Base-by-base conservation (phyloP, 805 yeast genomes). In the Brettanomyces nanus region DNA sequence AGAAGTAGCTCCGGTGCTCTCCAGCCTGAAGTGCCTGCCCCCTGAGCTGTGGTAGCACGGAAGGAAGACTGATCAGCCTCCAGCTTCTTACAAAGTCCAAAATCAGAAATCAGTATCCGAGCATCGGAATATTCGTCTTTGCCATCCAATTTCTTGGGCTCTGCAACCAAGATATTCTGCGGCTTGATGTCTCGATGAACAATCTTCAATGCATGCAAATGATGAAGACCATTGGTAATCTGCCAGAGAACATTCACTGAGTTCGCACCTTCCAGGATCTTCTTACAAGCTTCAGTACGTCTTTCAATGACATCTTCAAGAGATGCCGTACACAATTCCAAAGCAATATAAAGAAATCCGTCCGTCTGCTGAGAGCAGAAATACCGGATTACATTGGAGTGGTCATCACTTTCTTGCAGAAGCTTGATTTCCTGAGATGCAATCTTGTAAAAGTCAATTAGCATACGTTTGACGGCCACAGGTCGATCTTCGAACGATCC, bases 21-120 rank as follows among this genome's bases (percentile, higher is more conserved):
- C 98, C 98, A 92, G 3, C 99, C 99, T 3, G 92, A 75, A 0
- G 98, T 92, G 2, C 98, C 98, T 1, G 97, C 95, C 15, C 95
- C 94, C 51, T 86, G 80, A 25, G 85, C 87, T 0, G 92, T 80
- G 0, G 95, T 90, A 0, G 96, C 95, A 44, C 90, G 72, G 58
- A 90, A 90, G 2, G 95, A 85, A 2, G 95, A 83, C 58, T 92
- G 96, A 49, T 87, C 97, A 13, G 79, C 75, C 44, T 92, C 98
- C 36, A 92, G 63, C 53, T 83, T 84, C 54, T 90, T 89, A 56
- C 98, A 92, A 6, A 92, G 70, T 0, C 99, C 99, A 63, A 92
- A 92, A 59, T 92, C 99, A 1, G 97, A 87, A 20, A 92, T 89
- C 34, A 92, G 62, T 43, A 89, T 69, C 36, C 97, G 63, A 6